phyloP scores from a whole-genome alignment of 1,284 basidiomycete species.

The Papiliotrema nemorosa region DNA sequence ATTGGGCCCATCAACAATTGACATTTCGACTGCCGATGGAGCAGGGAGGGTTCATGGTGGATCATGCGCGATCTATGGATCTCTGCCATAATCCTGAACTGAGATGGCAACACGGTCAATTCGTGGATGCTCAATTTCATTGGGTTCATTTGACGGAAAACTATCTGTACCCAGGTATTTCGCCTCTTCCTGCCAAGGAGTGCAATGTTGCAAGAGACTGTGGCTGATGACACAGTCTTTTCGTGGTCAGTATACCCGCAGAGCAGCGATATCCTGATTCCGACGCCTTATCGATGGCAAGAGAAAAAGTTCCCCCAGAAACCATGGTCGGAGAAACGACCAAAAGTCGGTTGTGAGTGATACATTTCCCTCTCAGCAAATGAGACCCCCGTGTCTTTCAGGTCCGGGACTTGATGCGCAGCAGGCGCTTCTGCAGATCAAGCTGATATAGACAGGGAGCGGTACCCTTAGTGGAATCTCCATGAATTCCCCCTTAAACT shows the following conservation, averaged over 20 bases:
- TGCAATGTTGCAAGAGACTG: not conserved
- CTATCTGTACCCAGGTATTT: slow-evolving; percentile 3
- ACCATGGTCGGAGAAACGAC: not conserved
- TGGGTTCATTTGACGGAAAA: not conserved
- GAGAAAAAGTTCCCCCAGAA: not conserved
- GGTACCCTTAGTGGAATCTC: slow-evolving; percentile 1
- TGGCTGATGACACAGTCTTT: not conserved
- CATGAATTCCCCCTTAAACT: too few species aligned
- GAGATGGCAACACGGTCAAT: slow-evolving; percentile 4
- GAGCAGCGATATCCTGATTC: not conserved
- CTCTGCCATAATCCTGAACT: slow-evolving; percentile 3
- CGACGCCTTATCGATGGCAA: slow-evolving; percentile 1
- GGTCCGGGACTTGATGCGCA: too few species aligned
- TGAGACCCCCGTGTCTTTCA: too few species aligned
- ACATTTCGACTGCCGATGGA: not conserved
- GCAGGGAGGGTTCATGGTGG: slow-evolving; percentile 1
- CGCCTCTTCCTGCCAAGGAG: not conserved
- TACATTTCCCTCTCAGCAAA: too few species aligned
- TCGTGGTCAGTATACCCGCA: slow-evolving; percentile 5
- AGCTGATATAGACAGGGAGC: not conserved
- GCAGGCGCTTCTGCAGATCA: too few species aligned
- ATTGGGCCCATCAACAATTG: not conserved
- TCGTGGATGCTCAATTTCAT: not conserved
- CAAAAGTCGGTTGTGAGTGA: not conserved
- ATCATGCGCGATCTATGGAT: not conserved